Evolutionary conservation across 2,329 filamentous ascomycete genomes (phyloP).

Genomic region (Metarhizium robertsii): DNA sequence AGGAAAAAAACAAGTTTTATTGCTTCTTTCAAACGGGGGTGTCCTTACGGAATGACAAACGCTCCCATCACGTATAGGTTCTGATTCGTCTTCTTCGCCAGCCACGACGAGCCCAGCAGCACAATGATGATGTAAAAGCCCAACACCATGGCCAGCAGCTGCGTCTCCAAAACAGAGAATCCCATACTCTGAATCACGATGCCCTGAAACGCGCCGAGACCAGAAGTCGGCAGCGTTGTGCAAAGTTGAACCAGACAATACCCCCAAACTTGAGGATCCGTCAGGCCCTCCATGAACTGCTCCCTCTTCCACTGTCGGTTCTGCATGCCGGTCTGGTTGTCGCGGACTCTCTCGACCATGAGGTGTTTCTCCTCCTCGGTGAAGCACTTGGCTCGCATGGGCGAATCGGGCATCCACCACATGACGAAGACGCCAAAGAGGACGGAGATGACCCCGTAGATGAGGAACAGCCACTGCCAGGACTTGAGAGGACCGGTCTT

Average conservation of each 20-base stretch:
- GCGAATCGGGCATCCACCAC: no score
- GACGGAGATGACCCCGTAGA: no score
- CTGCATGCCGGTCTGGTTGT: constrained; percentile 53
- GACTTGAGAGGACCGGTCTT: no score
- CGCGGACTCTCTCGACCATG: constrained; percentile 50
- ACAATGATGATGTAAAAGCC: constrained; percentile 66
- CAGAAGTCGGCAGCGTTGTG: constrained; percentile 64
- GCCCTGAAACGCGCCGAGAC: constrained; percentile 63
- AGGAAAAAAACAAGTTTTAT: no score
- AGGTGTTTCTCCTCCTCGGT: constrained; percentile 22
- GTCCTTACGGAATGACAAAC: no score
- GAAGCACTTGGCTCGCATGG: no score
- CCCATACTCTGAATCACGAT: constrained; percentile 65
- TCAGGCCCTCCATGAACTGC: constrained; percentile 41
- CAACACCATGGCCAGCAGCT: constrained; percentile 66
- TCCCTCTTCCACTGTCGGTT: constrained; percentile 39
- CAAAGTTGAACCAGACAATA: constrained; percentile 48
- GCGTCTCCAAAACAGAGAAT: constrained; percentile 57
- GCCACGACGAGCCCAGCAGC: constrained; percentile 54
- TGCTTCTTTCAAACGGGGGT: no score
- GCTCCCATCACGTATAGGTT: no score
- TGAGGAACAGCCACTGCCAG: no score
- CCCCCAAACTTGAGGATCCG: constrained; percentile 45
- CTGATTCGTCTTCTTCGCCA: constrained; percentile 38
- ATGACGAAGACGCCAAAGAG: no score